phyloP scores from a whole-genome alignment of 352 stramenopile genomes.

The Globisporangium radiosum region DNA sequence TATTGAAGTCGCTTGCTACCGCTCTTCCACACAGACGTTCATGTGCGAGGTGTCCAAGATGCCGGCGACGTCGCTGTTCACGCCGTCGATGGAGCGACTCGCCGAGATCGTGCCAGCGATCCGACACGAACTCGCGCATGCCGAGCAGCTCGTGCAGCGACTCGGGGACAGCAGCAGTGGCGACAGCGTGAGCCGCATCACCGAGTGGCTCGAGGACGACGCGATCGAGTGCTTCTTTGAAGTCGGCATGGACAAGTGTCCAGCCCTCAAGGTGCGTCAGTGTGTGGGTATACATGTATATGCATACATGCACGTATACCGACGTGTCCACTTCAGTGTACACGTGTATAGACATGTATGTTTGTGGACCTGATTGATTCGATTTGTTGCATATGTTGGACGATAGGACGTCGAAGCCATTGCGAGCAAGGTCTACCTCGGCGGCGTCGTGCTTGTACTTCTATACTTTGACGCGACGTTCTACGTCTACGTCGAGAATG shows the following conservation, averaged over 20 bases:
- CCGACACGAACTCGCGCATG: constrained; percentile 79
- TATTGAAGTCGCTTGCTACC: not conserved
- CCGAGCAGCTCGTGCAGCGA: constrained; percentile 80
- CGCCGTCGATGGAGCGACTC: constrained; percentile 84
- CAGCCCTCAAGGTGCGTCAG: constrained; percentile 41
- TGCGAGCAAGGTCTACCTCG: constrained; percentile 92
- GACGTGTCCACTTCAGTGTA: too few species aligned
- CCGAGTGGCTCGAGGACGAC: constrained; percentile 89
- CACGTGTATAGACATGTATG: too few species aligned
- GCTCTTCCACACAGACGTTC: constrained; percentile 48
- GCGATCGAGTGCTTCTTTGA: constrained; percentile 91
- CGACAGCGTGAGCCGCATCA: constrained; percentile 40
- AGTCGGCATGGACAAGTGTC: constrained; percentile 67
- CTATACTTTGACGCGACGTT: constrained; percentile 92
- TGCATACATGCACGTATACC: too few species aligned
- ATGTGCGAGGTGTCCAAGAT: constrained; percentile 90
- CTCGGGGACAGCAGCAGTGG: constrained; percentile 33
- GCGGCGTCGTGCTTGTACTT: constrained; percentile 86
- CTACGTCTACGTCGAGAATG: constrained; percentile 88
- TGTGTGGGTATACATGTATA: too few species aligned
- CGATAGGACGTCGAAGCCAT: constrained; percentile 88
- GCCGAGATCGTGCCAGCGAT: constrained; percentile 70
- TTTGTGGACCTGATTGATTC: too few species aligned
- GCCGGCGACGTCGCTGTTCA: constrained; percentile 86
- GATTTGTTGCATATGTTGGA: not conserved